These are phyloP conservation scores for Boletus vermiculosoides DNA, from an alignment of 768 basidiomycete species.

Conservation along the genomic window DNA sequence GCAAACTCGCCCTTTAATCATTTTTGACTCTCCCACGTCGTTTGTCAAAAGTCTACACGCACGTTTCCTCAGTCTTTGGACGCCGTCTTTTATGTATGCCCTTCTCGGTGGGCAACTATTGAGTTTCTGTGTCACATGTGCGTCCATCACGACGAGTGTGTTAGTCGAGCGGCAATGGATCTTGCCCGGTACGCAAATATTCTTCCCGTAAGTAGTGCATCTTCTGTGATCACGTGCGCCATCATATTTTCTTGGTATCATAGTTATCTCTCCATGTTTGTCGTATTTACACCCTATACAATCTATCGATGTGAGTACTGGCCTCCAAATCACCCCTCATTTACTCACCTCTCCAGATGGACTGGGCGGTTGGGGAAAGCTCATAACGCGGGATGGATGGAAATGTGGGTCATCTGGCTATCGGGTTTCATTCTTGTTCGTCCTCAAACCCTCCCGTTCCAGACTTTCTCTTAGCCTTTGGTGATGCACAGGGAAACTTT, in stretches of 20 bases:
- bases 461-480: constrained; percentile 79
- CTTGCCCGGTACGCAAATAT: constrained; percentile 75
- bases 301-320: constrained; percentile 71
- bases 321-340: background rate
- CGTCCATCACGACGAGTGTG: constrained; percentile 69
- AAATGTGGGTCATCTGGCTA: constrained; percentile 56
- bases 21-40: constrained; percentile 20
- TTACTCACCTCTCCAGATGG: constrained; percentile 53
- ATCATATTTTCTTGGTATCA: background rate
- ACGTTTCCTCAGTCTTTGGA: constrained; percentile 30
- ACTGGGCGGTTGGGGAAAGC: constrained; percentile 70
- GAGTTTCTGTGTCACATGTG: constrained; percentile 24
- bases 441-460: background rate
- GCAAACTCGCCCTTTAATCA: constrained; percentile 13
- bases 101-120: constrained; percentile 29
- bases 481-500: constrained; percentile 85
- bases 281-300: constrained; percentile 84
- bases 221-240: background rate
- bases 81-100: constrained; percentile 27
- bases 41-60: constrained; percentile 17
- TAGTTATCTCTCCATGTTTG: constrained; percentile 73
- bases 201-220: constrained; percentile 61
- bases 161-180: constrained; percentile 65
- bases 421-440: background rate
- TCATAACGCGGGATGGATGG: constrained; percentile 80